These are phyloP conservation scores for Ilex paraguariensis DNA, from an alignment of 305 asterid genomes.

Conservation along the genomic window DNA sequence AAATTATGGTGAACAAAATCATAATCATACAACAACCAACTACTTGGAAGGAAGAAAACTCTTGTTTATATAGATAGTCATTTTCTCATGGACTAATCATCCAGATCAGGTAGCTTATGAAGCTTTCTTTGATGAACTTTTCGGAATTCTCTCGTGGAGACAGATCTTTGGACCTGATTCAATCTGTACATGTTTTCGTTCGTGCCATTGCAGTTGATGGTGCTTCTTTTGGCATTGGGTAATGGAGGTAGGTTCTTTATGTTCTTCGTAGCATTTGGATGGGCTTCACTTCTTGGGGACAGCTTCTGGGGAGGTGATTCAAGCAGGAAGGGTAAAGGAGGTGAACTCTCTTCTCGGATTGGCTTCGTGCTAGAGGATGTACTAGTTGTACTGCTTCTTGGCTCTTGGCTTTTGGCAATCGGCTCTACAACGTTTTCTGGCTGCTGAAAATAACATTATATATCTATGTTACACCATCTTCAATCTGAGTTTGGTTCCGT, in stretches of 20 bases:
- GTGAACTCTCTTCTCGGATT: neutral
- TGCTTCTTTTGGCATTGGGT: neutral
- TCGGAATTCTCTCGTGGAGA: neutral
- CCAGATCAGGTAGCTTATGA: neutral
- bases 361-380: neutral
- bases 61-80: no score
- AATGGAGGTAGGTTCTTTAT: neutral
- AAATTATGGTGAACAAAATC: no score
- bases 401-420: neutral
- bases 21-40: no score
- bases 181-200: neutral
- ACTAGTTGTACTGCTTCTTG: neutral
- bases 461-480: neutral
- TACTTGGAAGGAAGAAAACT: no score
- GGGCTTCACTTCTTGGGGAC: neutral
- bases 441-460: neutral
- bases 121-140: neutral
- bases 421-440: neutral
- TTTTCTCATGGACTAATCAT: neutral
- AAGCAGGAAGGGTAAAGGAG: neutral
- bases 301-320: neutral
- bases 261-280: neutral
- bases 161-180: neutral
- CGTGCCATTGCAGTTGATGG: neutral
- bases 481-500: neutral